Conservation (phyloP, 2,329 filamentous ascomycete species). For the Curvularia lunata region DNA sequence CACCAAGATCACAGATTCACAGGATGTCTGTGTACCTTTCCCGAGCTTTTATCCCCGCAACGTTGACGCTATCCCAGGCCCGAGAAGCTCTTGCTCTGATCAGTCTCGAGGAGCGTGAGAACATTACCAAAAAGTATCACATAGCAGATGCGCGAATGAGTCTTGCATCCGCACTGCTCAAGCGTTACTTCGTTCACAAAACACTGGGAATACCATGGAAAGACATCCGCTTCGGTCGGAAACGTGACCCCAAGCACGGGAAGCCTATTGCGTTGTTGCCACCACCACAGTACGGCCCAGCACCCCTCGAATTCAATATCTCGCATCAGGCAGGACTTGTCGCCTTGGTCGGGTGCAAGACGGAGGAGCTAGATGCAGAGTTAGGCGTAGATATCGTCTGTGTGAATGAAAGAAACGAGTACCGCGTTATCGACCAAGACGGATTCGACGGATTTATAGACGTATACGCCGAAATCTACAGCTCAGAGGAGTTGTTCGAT, state of each 20-base stretch:
- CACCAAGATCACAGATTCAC: slow-evolving; percentile 46
- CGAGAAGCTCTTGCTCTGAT: slow-evolving; percentile 52
- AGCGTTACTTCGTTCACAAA: slow-evolving; percentile 71
- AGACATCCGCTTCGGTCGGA: slow-evolving; percentile 62
- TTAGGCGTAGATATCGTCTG: slow-evolving; percentile 80
- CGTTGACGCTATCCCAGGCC: slow-evolving; percentile 42
- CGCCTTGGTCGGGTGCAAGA: slow-evolving; percentile 62
- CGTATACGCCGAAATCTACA: slow-evolving; percentile 74
- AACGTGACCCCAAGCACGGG: slow-evolving; percentile 58
- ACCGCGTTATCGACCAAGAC: slow-evolving; percentile 64
- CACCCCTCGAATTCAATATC: slow-evolving; percentile 73
- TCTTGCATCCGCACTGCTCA: slow-evolving; percentile 74
- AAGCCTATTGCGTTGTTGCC: slow-evolving; percentile 58
- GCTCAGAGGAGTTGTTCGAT: slow-evolving; percentile 64
- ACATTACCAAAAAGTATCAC: slow-evolving; percentile 68
- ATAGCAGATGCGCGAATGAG: slow-evolving; percentile 76
- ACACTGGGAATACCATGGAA: slow-evolving; percentile 67
- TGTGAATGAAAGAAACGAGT: slow-evolving; percentile 70
- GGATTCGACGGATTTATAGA: slow-evolving; percentile 74
- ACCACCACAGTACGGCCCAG: slow-evolving; percentile 12
- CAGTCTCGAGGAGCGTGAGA: slow-evolving; percentile 61
- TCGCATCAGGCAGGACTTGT: slow-evolving; percentile 80
- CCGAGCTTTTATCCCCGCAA: neutral
- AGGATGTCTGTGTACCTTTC: slow-evolving; percentile 14
- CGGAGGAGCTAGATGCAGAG: slow-evolving; percentile 48